A percentile compares a stretch with the other conserved stretches of the same genome.
Evolutionary conservation across 169 alveolate genomes (phyloP).

Genomic region (Plasmodium relictum): DNA sequence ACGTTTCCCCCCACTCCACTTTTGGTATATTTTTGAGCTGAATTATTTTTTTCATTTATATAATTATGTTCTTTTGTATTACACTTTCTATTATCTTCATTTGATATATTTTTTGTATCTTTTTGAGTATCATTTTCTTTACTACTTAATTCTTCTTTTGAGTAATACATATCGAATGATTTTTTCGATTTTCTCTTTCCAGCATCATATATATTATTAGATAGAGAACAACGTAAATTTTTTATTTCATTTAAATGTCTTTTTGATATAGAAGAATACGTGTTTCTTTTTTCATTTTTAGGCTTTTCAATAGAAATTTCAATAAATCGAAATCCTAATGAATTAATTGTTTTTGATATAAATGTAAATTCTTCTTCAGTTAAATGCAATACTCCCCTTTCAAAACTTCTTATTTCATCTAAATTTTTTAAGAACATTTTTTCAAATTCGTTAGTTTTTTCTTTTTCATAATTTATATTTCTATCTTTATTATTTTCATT

Average conservation of each 20-base stretch:
- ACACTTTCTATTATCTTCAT: constrained; percentile 3
- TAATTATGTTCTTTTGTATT: constrained; percentile 7
- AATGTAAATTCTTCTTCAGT: constrained; percentile 61
- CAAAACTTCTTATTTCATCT: constrained; percentile 60
- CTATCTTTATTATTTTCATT: background rate
- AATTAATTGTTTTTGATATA: constrained; percentile 48
- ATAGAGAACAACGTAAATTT: constrained; percentile 67
- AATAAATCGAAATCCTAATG: constrained; percentile 76
- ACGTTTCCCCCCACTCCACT: background rate
- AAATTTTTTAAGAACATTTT: constrained; percentile 36
- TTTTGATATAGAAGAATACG: constrained; percentile 54
- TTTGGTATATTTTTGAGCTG: background rate
- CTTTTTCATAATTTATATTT: background rate
- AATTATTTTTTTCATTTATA: constrained; percentile 16
- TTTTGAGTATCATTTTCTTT: background rate
- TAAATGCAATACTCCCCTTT: constrained; percentile 58
- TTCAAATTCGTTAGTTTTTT: background rate
- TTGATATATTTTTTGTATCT: background rate
- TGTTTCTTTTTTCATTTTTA: constrained; percentile 51
- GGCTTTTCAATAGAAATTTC: constrained; percentile 56
- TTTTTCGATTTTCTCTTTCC: constrained; percentile 69
- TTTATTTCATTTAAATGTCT: constrained; percentile 75
- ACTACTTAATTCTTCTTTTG: constrained; percentile 51
- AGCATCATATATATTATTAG: constrained; percentile 76
- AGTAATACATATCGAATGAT: constrained; percentile 35